Conservation (phyloP, 1,284 basidiomycete species). For the Microbotryomycetes sp. region DNA sequence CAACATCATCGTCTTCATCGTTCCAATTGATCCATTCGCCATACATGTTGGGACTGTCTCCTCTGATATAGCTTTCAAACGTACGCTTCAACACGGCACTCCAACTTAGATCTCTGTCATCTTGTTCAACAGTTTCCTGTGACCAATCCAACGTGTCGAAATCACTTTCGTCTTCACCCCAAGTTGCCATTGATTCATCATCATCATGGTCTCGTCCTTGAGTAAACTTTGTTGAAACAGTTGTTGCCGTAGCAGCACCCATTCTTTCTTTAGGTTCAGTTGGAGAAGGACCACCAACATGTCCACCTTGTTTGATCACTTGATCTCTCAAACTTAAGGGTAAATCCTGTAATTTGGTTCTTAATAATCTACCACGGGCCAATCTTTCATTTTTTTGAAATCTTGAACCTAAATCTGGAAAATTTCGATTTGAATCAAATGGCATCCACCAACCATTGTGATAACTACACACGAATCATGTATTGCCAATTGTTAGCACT, state of each 20-base stretch:
- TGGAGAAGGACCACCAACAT: conserved; percentile 15
- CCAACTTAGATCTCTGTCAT: conserved; percentile 75
- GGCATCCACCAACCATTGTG: conserved; percentile 69
- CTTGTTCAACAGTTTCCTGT: conserved; percentile 29
- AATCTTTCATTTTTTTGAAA: conserved; percentile 53
- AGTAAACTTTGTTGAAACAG: background rate
- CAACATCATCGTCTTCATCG: conserved; percentile 20
- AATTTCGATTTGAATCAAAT: conserved; percentile 80
- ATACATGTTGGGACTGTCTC: conserved; percentile 80
- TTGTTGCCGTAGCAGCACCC: background rate
- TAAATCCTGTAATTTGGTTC: conserved; percentile 20
- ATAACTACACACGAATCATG: too few species aligned
- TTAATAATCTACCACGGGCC: conserved; percentile 34
- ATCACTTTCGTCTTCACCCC: conserved; percentile 32
- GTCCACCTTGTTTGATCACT: background rate
- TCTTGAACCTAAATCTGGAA: conserved; percentile 76
- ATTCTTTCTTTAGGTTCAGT: conserved; percentile 19
- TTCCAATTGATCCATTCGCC: conserved; percentile 31
- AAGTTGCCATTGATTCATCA: conserved; percentile 26
- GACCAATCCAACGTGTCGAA: conserved; percentile 27
- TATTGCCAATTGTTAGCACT: too few species aligned
- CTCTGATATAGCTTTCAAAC: conserved; percentile 79
- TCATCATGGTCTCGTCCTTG: conserved; percentile 5
- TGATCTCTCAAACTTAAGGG: background rate
- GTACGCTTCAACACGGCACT: conserved; percentile 82